Evolutionary conservation across 768 basidiomycete species (phyloP).

Genomic region (Termitomyces heimii): DNA sequence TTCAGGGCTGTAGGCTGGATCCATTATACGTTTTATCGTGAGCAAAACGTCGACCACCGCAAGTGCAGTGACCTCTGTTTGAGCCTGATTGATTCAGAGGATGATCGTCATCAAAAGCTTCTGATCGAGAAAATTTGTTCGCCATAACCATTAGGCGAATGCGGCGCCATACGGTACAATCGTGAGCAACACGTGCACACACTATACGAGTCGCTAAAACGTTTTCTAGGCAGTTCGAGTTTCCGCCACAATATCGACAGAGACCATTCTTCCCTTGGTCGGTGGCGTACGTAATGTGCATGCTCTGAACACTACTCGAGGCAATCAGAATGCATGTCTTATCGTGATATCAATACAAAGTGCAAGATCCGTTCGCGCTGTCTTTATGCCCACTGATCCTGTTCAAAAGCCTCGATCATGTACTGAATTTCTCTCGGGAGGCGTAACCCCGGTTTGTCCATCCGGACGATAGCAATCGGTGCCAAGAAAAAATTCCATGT

Average conservation of each 20-base stretch:
- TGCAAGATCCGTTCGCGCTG: background rate
- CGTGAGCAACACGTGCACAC: background rate
- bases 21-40: background rate
- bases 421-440: background rate
- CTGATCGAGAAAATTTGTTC: background rate
- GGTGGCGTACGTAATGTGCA: background rate
- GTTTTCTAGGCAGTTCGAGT: background rate
- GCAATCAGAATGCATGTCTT: background rate
- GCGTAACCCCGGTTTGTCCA: background rate
- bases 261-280: background rate
- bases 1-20: background rate
- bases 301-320: background rate
- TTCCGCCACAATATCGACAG: background rate
- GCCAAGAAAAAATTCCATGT: conserved; percentile 11
- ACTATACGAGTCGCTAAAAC: background rate
- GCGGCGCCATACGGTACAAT: background rate
- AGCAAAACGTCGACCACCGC: too few species aligned
- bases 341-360: background rate
- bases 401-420: conserved; percentile 1
- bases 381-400: background rate
- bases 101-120: background rate
- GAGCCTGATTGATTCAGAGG: background rate
- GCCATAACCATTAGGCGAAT: background rate
- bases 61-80: background rate
- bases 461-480: background rate